These are phyloP conservation scores for Camellia lanceoleosa DNA, from an alignment of 148 eudicot species.

Conservation along the genomic window DNA sequence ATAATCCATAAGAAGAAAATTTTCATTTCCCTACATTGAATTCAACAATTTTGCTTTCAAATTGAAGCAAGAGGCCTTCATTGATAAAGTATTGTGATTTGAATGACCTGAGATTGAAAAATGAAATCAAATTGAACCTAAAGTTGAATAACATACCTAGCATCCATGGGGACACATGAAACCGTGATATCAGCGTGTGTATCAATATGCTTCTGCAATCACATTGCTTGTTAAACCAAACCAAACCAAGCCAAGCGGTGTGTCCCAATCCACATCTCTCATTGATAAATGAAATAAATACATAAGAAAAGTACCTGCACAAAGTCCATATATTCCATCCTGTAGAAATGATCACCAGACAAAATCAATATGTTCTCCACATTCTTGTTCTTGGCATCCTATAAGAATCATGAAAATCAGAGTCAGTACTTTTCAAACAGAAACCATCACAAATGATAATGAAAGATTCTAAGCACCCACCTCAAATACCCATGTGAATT, in stretches of 20 bases:
- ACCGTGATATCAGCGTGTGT: slow-evolving; percentile 89
- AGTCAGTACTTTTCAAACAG: background rate
- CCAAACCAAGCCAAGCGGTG: no score
- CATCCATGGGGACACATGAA: slow-evolving; percentile 94
- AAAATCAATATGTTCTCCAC: slow-evolving; percentile 68
- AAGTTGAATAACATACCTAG: slow-evolving; percentile 46
- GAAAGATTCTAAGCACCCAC: slow-evolving; percentile 24
- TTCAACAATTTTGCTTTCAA: slow-evolving; percentile 4
- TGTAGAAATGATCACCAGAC: slow-evolving; percentile 87
- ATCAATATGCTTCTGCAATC: slow-evolving; percentile 79
- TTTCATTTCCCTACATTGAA: background rate
- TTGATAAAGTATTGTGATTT: slow-evolving; percentile 1
- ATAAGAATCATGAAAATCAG: slow-evolving; percentile 14
- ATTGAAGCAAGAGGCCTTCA: background rate
- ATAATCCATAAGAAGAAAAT: slow-evolving; percentile 19
- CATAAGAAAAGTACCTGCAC: slow-evolving; percentile 48
- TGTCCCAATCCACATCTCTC: background rate
- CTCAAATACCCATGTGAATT: slow-evolving; percentile 94
- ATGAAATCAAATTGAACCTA: background rate
- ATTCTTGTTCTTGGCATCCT: slow-evolving; percentile 73
- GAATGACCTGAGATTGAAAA: background rate
- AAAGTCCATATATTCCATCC: slow-evolving; percentile 88
- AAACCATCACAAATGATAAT: background rate
- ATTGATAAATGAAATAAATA: background rate
- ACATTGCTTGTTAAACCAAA: background rate